Evolutionary conservation across 1,284 basidiomycete species (phyloP).

Genomic region (Ceratobasidium sp.): DNA sequence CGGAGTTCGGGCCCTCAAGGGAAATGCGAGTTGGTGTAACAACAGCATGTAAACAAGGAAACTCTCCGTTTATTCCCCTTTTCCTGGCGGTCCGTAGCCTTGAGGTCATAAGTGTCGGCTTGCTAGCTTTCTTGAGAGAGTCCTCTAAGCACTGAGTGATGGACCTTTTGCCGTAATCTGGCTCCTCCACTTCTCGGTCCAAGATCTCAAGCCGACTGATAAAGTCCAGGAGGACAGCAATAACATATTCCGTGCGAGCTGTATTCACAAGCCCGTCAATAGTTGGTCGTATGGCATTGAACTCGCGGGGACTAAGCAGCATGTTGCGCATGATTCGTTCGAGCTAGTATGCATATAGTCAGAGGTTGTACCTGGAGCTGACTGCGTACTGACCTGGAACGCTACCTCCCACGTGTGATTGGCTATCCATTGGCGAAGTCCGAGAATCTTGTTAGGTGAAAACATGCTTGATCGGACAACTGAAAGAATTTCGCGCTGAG

Average conservation of each 20-base stretch:
- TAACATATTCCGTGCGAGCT: conserved; percentile 19
- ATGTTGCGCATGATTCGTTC: conserved; percentile 59
- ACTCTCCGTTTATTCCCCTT: conserved; percentile 56
- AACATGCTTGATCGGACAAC: conserved; percentile 4
- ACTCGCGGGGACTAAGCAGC: conserved; percentile 60
- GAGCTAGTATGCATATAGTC: conserved; percentile 54
- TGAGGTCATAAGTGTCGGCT: conserved; percentile 50
- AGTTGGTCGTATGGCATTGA: conserved; percentile 59
- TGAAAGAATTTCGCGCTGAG: background rate
- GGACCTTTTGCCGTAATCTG: conserved; percentile 54
- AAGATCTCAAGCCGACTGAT: conserved; percentile 59
- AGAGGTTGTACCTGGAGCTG: conserved; percentile 63
- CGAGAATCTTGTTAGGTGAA: conserved; percentile 58
- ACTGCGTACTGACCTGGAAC: conserved; percentile 25
- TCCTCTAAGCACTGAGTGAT: conserved; percentile 66
- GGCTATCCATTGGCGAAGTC: conserved; percentile 61
- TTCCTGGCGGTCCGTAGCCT: conserved; percentile 48
- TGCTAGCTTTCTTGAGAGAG: conserved; percentile 54
- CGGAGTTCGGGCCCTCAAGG: conserved; percentile 71
- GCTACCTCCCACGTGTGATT: conserved; percentile 55
- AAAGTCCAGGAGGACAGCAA: conserved; percentile 56
- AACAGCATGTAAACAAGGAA: conserved; percentile 67
- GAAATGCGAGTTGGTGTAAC: conserved; percentile 71
- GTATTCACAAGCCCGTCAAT: conserved; percentile 62
- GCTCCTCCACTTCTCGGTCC: conserved; percentile 61